Evolutionary conservation across 2,329 filamentous ascomycete species (phyloP), one percentile per base, ranked within the genome.

Genomic region (Metarhizium humberi): DNA sequence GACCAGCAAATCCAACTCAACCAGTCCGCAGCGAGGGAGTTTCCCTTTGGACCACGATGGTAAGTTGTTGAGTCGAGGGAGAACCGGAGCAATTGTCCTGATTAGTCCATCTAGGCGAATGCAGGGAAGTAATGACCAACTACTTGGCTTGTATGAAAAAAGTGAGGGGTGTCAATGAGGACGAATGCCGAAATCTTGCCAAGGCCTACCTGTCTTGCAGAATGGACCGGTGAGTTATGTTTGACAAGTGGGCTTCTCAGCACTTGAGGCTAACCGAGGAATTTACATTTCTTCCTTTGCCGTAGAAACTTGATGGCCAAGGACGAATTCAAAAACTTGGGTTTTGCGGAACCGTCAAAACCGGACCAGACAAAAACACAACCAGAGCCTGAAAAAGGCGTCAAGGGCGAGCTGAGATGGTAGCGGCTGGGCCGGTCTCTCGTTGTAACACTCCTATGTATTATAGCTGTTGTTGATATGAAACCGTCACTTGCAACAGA

Each of bases 1-100:
- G 56, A 55, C 53, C 16, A 48, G 11, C 43, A 46, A 13, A 36
- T 43, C n/a, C 8, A 3, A n/a, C 16, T 43, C 11, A 34, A 48
- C 40, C 62, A 94, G 90, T 56, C 92, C 92, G 5, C 88, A 96
- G 70, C 85, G 92, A 64, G 92, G 92, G 55, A 95, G 90, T 64
- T 97, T 97, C 67, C 92, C 92, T n/a, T 83, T 97, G 55, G 92
- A 97, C 71, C 92, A 96, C 65, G 91, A 96, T 70, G 90, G 75
- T 75, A 64, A 61, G 72, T 60, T 32, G 40, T 18, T 42, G 45
- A 50, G 38, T 13, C 34, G 43, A 47, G 5, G 38, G 42, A 32
- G 34, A 11, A 16, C 42, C 47, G 30, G 38, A 53, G 36, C 7
- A 14, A 45, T 45, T 11, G 2, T n/a, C n/a, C 32, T 40, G 38